Evolutionary conservation across 495 filamentous ascomycete genomes (phyloP), one percentile per base, ranked within the genome.

Genomic region (Tuber microsphaerosporum): DNA sequence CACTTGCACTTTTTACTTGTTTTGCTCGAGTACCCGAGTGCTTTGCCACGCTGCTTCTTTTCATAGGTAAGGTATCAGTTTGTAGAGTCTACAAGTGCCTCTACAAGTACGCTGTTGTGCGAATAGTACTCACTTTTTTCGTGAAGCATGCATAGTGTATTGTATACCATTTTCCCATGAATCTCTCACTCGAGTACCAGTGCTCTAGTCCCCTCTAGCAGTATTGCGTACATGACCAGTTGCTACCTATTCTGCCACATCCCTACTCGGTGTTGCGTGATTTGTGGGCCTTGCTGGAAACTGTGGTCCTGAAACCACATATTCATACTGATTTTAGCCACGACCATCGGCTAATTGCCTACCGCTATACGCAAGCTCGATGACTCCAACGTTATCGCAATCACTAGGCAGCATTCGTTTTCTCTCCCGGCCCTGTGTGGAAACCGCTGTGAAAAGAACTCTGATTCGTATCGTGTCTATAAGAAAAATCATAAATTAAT

Each of bases 401-500:
- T 65, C 56, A 65, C 56, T 12, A 26, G 3, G 26, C 14, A 17
- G 56, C 56, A 65, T 26, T 65, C 56, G 56, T 26, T 10, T 17
- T 65, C 56, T 31, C 5, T 17, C 56, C 26, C 26, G 51, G 4
- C 7, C 56, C 14, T 19, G 12, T 34, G 26, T 19, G 26, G 31
- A 65, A 34, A 34, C 56, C 26, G 14, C 26, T 65, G 0, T 34
- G 26, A 31, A 19, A 65, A 5, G 10, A 7, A 14, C 16, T 65
- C 56, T 34, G 14, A 65, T 34, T 34, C 56, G 14, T 65, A 31
- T 31, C 14, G 16, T 7, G 19, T 10, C 3, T 34, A 34, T 16
- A 71, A 76, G 65, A 70, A 10, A 46, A 74, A 19, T 41, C 39
- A 37, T 43, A 12, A 34, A 76, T 44, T 22, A 22, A 65, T 44